Evolutionary conservation across 2,329 filamentous ascomycete genomes (phyloP).

Genomic region (Pseudofabraea citricarpa): DNA sequence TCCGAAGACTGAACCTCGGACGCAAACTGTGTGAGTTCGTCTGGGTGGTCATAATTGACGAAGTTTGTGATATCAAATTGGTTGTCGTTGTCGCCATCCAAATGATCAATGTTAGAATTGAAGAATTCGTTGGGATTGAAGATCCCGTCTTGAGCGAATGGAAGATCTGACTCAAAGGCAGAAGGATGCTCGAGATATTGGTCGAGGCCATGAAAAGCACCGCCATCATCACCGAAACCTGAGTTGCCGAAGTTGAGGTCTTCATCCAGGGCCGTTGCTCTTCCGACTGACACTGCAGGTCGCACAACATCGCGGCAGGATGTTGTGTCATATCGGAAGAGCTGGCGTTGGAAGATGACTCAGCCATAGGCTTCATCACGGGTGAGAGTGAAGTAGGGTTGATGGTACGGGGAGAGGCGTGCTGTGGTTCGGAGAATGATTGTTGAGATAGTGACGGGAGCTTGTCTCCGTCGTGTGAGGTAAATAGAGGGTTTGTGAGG

Average conservation of each 20-base stretch:
- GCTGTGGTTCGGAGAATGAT: slow-evolving; percentile 20
- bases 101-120: slow-evolving; percentile 62
- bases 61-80: slow-evolving; percentile 46
- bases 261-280: slow-evolving; percentile 32
- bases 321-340: slow-evolving; percentile 95
- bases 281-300: slow-evolving; percentile 99
- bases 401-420: slow-evolving; percentile 44
- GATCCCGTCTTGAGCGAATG: slow-evolving; percentile 72
- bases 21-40: slow-evolving; percentile 31
- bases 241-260: slow-evolving; percentile 22
- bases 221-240: slow-evolving; percentile 50
- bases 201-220: slow-evolving; percentile 63
- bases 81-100: slow-evolving; percentile 57
- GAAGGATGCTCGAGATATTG: slow-evolving; percentile 66
- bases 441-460: slow-evolving; percentile 13
- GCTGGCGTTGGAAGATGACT: slow-evolving; percentile 30
- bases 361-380: slow-evolving; percentile 46
- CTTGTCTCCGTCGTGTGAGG: slow-evolving; percentile 32
- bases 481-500: slow-evolving; percentile 55
- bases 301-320: slow-evolving; percentile 99
- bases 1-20: slow-evolving; percentile 29
- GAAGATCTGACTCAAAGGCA: slow-evolving; percentile 67
- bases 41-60: slow-evolving; percentile 47
- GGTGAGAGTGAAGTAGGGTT: slow-evolving; percentile 60
- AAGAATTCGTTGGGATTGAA: slow-evolving; percentile 66